Evolutionary conservation across 1,139 yeast species (phyloP).

Genomic region (Debaryomyces fabryi): DNA sequence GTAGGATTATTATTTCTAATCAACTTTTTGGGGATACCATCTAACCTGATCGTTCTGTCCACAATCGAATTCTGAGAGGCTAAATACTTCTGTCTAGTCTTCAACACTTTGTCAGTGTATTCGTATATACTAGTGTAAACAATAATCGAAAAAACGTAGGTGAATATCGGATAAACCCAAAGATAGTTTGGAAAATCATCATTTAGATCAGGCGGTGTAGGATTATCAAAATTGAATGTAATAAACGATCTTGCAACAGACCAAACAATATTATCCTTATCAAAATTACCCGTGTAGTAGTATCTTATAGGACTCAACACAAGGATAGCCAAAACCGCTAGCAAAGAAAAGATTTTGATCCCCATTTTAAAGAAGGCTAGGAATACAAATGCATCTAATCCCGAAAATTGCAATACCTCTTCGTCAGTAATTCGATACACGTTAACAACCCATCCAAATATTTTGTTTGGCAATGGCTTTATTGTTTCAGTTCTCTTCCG

Average conservation of each 20-base stretch:
- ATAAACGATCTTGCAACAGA: constrained; percentile 11
- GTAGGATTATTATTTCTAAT: constrained; percentile 41
- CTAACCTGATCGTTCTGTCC: constrained; percentile 84
- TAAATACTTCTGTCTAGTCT: constrained; percentile 76
- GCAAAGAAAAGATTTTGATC: constrained; percentile 38
- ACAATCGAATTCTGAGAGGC: constrained; percentile 91
- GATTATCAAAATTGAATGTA: not conserved
- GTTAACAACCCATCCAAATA: constrained; percentile 46
- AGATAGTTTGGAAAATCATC: constrained; percentile 40
- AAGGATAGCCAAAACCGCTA: constrained; percentile 41
- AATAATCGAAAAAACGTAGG: constrained; percentile 77
- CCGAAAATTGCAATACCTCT: constrained; percentile 43
- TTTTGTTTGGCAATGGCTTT: constrained; percentile 39
- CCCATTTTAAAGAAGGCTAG: constrained; percentile 51
- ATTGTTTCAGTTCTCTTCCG: constrained; percentile 31
- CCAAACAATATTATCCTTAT: constrained; percentile 36
- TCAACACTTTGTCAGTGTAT: constrained; percentile 72
- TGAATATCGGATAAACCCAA: constrained; percentile 86
- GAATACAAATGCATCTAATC: constrained; percentile 51
- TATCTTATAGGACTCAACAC: constrained; percentile 48
- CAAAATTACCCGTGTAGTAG: constrained; percentile 50
- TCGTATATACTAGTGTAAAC: constrained; percentile 63
- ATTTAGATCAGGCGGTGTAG: constrained; percentile 23
- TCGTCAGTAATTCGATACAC: constrained; percentile 43
- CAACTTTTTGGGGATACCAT: constrained; percentile 71